Evolutionary conservation across 2,329 filamentous ascomycete species (phyloP), one percentile per base, ranked within the genome.

Genomic region (Diaporthe nobilis): DNA sequence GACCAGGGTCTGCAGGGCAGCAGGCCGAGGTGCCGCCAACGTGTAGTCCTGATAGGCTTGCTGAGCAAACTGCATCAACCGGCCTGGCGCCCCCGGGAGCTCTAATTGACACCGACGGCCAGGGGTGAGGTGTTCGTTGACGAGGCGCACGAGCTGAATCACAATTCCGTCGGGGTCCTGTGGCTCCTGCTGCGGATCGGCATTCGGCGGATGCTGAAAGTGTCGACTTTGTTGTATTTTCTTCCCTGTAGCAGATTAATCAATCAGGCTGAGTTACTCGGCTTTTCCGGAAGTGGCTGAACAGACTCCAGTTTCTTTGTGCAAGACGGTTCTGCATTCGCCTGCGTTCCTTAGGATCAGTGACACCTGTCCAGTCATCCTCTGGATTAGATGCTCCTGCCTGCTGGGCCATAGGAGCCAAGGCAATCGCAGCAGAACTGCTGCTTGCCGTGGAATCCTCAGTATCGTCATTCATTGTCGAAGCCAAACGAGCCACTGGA

Each of bases 1-100:
- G 3, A 70, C 65, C 42, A 70, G 31, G 3, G 47, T 70, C 42
- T 44, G 65, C n/a, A 70, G 65, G 31, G 42, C 39, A 31, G 47
- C 42, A 5, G 65, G 65, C 65, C 49, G 65, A n/a, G 65, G 65
- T 9, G 22, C 47, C 39, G 39, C 42, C 20, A 44, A n/a, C 28
- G n/a, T 49, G 49, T 51, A 51, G 47, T 70, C 65, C 39, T 44
- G 31, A 22, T 44, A 42, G 28, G 63, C 63, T 47, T 68, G 63
- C 12, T 44, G 31, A 28, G 65, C 25, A 34, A 70, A 70, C 20
- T 70, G 25, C 15, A 22, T 15, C 37, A 65, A 20, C 13, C 42
- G 22, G 25, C 25, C 31, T 47, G 22, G 15, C 34, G 60, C 42
- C 8, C 25, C 60, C 5, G 34, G 42, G 20, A 65, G 25, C 42